A percentile compares a stretch with the other conserved stretches of the same genome.
phyloP scores from a whole-genome alignment of 1,284 basidiomycete species.

The Porphyrellus sp. region DNA sequence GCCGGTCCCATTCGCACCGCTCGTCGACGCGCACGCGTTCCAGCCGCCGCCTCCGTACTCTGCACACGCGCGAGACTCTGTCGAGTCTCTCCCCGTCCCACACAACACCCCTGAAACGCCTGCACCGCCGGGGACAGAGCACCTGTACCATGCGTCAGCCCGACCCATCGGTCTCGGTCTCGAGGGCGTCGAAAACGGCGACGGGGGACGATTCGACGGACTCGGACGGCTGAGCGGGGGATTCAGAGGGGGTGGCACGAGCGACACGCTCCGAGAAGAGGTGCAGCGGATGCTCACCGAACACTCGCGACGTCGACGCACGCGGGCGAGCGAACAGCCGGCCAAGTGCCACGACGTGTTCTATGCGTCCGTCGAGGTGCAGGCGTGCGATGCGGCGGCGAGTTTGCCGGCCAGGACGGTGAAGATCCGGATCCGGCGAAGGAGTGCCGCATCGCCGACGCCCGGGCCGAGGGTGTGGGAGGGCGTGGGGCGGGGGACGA shows the following conservation, averaged over 20 bases:
- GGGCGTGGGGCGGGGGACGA: slow-evolving; percentile 19
- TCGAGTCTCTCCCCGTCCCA: slow-evolving; percentile 20
- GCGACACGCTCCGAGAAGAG: slow-evolving; percentile 16
- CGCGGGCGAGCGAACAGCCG: slow-evolving; percentile 19
- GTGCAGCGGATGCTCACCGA: slow-evolving; percentile 22
- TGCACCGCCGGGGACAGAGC: background rate
- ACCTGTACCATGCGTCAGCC: background rate
- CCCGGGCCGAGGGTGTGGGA: slow-evolving; percentile 9
- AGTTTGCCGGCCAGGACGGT: background rate
- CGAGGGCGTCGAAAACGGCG: slow-evolving; percentile 23
- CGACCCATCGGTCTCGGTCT: slow-evolving; percentile 27
- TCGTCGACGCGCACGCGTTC: slow-evolving; percentile 26
- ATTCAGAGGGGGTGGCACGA: slow-evolving; percentile 13
- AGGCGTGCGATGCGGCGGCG: background rate
- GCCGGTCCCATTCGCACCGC: slow-evolving; percentile 29
- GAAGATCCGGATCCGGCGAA: slow-evolving; percentile 16
- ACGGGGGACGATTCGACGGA: slow-evolving; percentile 29
- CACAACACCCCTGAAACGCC: slow-evolving; percentile 27
- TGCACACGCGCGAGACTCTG: slow-evolving; percentile 7
- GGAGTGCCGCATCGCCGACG: slow-evolving; percentile 23
- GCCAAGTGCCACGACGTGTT: slow-evolving; percentile 30
- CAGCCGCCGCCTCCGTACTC: slow-evolving; percentile 30
- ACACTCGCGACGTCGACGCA: slow-evolving; percentile 18
- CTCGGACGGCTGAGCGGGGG: slow-evolving; percentile 31
- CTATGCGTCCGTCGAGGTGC: slow-evolving; percentile 21